phyloP scores from a whole-genome alignment of 176 grass and related monocot species.

The Zea mays region Zm-B73-REFERENCE-NAM-5.0 NC_050097.1:6260501-6261000 shows the following conservation, averaged over 20 bases:
- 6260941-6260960: conserved; percentile 3
- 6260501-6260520: conserved; percentile 80
- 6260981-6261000: background rate
- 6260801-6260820: background rate
- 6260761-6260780: too few relatives aligned
- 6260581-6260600: background rate
- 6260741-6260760: conserved; percentile 38
- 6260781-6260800: background rate
- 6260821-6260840: background rate
- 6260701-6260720: conserved; percentile 69
- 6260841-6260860: background rate
- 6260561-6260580: background rate
- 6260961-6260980: background rate
- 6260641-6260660: background rate
- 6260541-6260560: conserved; percentile 57
- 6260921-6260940: conserved; percentile 27
- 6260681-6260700: conserved; percentile 77
- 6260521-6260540: conserved; percentile 86
- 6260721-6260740: conserved; percentile 72
- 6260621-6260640: background rate
- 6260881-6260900: conserved; percentile 2
- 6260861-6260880: background rate
- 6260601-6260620: background rate
- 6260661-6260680: conserved; percentile 56
- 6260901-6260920: background rate